Base-by-base conservation (phyloP, 305 asterid species). In the Salvia sclarea region DNA sequence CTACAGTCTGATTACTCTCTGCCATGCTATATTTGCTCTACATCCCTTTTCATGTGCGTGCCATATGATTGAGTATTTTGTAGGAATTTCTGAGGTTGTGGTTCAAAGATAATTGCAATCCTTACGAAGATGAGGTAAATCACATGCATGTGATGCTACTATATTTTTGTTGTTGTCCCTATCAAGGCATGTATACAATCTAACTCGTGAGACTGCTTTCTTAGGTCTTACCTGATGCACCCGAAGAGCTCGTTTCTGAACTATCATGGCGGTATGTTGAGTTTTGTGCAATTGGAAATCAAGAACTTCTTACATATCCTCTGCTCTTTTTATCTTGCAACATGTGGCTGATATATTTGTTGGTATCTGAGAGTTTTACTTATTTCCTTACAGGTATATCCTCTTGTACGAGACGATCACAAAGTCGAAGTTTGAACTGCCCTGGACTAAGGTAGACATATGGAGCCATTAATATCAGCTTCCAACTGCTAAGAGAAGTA, bases 71-170 rank as follows among this genome's bases (percentile, higher is more conserved):
- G 45, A 70, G 52, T 66, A 55, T 61, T 71, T 72, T 76, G 74
- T 68, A 94, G 98, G 99, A 94, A 72, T 91, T 94, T 77, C 80
- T 94, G 91, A 91, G 98, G 84, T 64, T 91, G 76, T 91, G 98
- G 99, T 94, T 94, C 82, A 91, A 86, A 81, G 84, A 79, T 74
- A 88, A 86, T 53, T 91, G 96, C 84, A 85, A 91, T 66, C 99
- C 98, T 21, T 91, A 89, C 16, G 87, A 89, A 80, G 98, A 94
- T 65, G 81, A 91, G 96, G 98, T 89, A 80, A 71, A 18, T 69
- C 45, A 13, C 52, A 54, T 63, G 20, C 8, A 24, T 28, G 13
- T 13, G 31, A 38, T 24, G 6, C 21, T 33, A 41, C 6, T 59
- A 10, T 47, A 33, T 16, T 14, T 61, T 13, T 28, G 6, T 48